phyloP scores from a whole-genome alignment of 169 alveolate species.

The Plasmodium gallinaceum region DNA sequence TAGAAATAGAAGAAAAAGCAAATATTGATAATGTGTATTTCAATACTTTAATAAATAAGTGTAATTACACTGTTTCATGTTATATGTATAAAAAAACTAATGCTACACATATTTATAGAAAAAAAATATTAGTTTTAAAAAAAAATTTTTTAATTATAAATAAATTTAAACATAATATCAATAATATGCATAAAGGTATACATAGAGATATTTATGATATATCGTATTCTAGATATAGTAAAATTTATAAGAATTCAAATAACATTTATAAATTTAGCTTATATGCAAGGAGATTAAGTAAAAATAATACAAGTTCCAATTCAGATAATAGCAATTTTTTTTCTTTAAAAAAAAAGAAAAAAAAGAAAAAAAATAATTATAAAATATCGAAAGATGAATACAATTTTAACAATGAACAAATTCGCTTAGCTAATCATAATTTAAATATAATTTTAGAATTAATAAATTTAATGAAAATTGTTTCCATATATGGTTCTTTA shows the following conservation, averaged over 20 bases:
- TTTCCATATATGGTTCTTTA: constrained; percentile 69
- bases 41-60: constrained; percentile 51
- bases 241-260: constrained; percentile 46
- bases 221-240: constrained; percentile 55
- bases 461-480: constrained; percentile 56
- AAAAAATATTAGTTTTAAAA: constrained; percentile 45
- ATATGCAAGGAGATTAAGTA: constrained; percentile 50
- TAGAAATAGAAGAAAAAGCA: not conserved
- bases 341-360: constrained; percentile 45
- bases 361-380: constrained; percentile 35
- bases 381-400: constrained; percentile 66
- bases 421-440: constrained; percentile 53
- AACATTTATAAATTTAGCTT: constrained; percentile 52
- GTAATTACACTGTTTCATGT: constrained; percentile 63
- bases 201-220: constrained; percentile 48
- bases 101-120: constrained; percentile 72
- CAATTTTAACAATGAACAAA: constrained; percentile 51
- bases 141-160: constrained; percentile 46
- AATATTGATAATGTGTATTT: constrained; percentile 21
- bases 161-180: constrained; percentile 53
- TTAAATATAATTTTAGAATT: constrained; percentile 54
- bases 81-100: constrained; percentile 61
- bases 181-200: constrained; percentile 32
- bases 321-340: constrained; percentile 59
- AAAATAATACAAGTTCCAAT: constrained; percentile 5